phyloP scores from a whole-genome alignment of 1,284 basidiomycete genomes.

The Ganoderma boninense region DNA sequence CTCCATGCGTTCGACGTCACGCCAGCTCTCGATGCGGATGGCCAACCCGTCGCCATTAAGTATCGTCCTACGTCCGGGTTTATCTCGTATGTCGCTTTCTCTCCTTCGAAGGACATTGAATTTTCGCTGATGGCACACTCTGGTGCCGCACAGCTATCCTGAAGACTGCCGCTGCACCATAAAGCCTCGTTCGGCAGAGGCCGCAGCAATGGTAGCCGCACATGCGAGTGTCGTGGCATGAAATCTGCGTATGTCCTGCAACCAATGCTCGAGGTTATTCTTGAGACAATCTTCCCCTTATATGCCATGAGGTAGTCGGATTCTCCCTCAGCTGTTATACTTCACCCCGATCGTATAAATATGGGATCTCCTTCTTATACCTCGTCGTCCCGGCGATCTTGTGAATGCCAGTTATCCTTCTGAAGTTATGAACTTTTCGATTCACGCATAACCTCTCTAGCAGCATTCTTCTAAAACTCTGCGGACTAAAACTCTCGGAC shows the following conservation, averaged over 20 bases:
- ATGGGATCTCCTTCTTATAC: too few species aligned
- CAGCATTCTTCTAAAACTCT: too few species aligned
- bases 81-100: conserved; percentile 3
- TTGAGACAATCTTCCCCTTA: too few species aligned
- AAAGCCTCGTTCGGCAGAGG: conserved; percentile 13
- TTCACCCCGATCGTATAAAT: too few species aligned
- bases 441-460: too few species aligned
- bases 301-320: too few species aligned
- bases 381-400: too few species aligned
- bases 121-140: not conserved
- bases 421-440: too few species aligned
- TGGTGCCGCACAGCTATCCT: not conserved
- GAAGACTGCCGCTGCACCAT: conserved; percentile 13
- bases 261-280: not conserved
- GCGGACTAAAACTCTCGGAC: too few species aligned
- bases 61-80: conserved; percentile 3
- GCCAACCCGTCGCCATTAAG: not conserved
- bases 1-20: conserved; percentile 13
- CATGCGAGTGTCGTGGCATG: not conserved
- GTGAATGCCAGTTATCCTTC: too few species aligned
- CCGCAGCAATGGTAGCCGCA: not conserved
- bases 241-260: not conserved
- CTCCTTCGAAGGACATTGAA: too few species aligned
- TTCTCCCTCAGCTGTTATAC: too few species aligned
- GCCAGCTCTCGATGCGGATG: conserved; percentile 4